Percentiles rank a stretch among this genome's conserved stretches.
Evolutionary conservation across 2,329 filamentous ascomycete species (phyloP).

Genomic region (Aspergillus sp.): DNA sequence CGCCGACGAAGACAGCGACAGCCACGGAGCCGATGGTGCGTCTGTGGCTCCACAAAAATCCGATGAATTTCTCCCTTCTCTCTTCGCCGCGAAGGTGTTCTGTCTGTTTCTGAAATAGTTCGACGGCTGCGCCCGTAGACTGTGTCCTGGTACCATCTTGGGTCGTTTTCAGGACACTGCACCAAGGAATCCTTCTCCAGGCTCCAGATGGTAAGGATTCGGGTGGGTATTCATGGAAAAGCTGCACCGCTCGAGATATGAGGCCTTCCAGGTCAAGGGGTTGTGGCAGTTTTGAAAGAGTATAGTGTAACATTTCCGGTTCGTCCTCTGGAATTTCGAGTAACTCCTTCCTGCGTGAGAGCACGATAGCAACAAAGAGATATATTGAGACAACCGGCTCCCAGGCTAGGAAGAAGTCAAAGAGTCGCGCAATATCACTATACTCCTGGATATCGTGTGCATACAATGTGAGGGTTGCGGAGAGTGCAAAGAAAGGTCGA

Average conservation of each 20-base stretch:
- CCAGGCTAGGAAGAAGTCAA: constrained; percentile 84
- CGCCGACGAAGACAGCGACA: constrained; percentile 65
- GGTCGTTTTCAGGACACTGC: constrained; percentile 85
- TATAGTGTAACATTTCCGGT: constrained; percentile 87
- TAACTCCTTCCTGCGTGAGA: constrained; percentile 78
- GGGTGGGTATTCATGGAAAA: constrained; percentile 70
- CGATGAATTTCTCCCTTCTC: constrained; percentile 50
- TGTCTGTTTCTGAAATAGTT: constrained; percentile 69
- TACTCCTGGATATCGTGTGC: constrained; percentile 94
- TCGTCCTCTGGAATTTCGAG: constrained; percentile 79
- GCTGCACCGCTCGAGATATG: constrained; percentile 62
- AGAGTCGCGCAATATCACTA: constrained; percentile 81
- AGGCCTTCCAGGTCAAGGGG: constrained; percentile 78
- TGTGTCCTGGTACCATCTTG: constrained; percentile 56
- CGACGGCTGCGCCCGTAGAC: constrained; percentile 64
- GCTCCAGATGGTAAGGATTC: constrained; percentile 61
- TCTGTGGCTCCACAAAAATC: constrained; percentile 63
- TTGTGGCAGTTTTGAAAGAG: constrained; percentile 80
- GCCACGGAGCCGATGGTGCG: constrained; percentile 62
- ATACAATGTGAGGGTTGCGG: constrained; percentile 93
- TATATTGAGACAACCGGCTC: constrained; percentile 90
- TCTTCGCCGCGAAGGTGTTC: constrained; percentile 70
- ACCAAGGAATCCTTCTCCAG: constrained; percentile 71
- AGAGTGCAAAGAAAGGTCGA: constrained; percentile 87
- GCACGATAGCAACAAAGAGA: constrained; percentile 84